Evolutionary conservation across 768 basidiomycete species (phyloP).

Genomic region (Naganishia kalamii): DNA sequence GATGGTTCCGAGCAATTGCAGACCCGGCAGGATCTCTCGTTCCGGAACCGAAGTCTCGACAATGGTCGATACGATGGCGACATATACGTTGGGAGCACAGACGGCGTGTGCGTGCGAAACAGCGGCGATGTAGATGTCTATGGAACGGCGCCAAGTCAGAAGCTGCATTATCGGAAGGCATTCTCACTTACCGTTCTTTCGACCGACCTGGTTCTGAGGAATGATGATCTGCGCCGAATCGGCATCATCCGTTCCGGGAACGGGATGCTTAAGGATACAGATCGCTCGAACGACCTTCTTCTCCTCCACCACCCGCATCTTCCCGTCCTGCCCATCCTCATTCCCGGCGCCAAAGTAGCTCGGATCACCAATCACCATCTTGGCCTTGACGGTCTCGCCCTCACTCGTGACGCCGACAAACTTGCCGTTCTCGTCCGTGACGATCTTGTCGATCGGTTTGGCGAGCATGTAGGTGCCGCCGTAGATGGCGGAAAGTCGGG

Average conservation of each 20-base stretch:
- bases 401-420: conserved; percentile 88
- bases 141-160: conserved; percentile 1
- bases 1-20: conserved; percentile 83
- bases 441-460: conserved; percentile 84
- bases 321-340: conserved; percentile 56
- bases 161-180: conserved; percentile 8
- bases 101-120: conserved; percentile 97
- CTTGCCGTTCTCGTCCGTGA: conserved; percentile 73
- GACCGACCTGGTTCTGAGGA: conserved; percentile 91
- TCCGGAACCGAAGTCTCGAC: conserved; percentile 92
- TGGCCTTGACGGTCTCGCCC: conserved; percentile 88
- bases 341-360: conserved; percentile 85
- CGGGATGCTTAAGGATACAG: conserved; percentile 95
- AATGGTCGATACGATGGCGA: conserved; percentile 97
- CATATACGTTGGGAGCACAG: conserved; percentile 86
- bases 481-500: conserved; percentile 94
- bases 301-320: conserved; percentile 81
- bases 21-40: conserved; percentile 82
- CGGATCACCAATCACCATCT: conserved; percentile 95
- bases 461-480: conserved; percentile 99
- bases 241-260: conserved; percentile 90
- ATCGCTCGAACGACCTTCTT: conserved; percentile 94
- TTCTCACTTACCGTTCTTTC: conserved; percentile 72
- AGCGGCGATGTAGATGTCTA: conserved; percentile 98
- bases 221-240: conserved; percentile 97